Conservation (phyloP, 2,329 filamentous ascomycete genomes). For the Xylaria sp. region DNA sequence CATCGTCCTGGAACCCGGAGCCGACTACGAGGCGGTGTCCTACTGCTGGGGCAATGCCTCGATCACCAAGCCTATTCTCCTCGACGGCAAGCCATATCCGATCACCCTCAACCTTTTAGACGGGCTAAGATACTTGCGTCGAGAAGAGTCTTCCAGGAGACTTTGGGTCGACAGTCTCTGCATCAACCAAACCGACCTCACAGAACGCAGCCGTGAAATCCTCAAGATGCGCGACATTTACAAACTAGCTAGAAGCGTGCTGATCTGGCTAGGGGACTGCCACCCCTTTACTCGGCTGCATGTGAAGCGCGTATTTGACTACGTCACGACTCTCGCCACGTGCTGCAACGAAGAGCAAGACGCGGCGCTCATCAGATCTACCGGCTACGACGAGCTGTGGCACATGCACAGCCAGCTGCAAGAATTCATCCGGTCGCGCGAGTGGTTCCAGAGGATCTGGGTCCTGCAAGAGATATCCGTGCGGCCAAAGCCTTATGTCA, state of each 20-base stretch:
- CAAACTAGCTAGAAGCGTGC: constrained; percentile 14
- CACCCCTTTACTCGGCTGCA: constrained; percentile 23
- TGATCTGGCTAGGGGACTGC: constrained; percentile 34
- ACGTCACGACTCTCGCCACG: constrained; percentile 10
- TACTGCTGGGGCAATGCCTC: constrained; percentile 39
- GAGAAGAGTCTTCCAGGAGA: constrained; percentile 30
- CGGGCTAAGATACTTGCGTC: constrained; percentile 27
- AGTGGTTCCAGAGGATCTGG: constrained; percentile 32
- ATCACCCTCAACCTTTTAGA: constrained; percentile 35
- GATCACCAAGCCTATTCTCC: constrained; percentile 32
- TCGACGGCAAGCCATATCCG: constrained; percentile 30
- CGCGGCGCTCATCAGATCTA: constrained; percentile 1
- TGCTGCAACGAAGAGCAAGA: constrained; percentile 11
- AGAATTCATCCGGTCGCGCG: constrained; percentile 22
- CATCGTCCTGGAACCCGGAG: constrained; percentile 22
- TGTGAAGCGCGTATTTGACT: constrained; percentile 24
- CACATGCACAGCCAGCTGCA: constrained; percentile 24
- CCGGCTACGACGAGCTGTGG: constrained; percentile 32
- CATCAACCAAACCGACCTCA: constrained; percentile 35
- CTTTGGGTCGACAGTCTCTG: constrained; percentile 40
- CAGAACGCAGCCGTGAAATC: constrained; percentile 33
- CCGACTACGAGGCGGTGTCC: constrained; percentile 36
- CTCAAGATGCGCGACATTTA: constrained; percentile 37
- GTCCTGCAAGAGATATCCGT: constrained; percentile 34
- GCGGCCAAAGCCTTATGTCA: constrained; percentile 14